phyloP scores from a whole-genome alignment of 345 rosid species.

The Melaleuca quinquenervia region DNA sequence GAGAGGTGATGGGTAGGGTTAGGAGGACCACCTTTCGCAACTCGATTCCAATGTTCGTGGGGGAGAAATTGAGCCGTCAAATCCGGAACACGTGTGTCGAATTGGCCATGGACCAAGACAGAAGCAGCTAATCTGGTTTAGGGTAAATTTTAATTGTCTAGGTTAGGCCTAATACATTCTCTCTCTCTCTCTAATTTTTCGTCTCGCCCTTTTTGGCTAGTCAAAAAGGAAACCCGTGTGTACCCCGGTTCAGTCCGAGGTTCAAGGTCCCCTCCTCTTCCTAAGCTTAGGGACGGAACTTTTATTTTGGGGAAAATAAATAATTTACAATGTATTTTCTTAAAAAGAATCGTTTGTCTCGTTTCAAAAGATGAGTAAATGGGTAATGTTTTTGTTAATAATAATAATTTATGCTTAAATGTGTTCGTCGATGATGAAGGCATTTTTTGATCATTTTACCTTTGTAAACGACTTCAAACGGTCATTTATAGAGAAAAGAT shows the following conservation, averaged over 20 bases:
- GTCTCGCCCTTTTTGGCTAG: background rate
- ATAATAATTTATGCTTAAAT: background rate
- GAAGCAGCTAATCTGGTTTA: background rate
- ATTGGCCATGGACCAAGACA: background rate
- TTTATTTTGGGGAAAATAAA: background rate
- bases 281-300: accelerated
- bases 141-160: background rate
- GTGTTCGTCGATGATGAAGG: background rate
- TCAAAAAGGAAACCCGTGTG: background rate
- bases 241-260: background rate
- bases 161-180: background rate
- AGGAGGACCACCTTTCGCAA: background rate
- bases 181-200: background rate
- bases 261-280: background rate
- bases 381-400: background rate
- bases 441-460: accelerated
- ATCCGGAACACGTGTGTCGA: too few species aligned
- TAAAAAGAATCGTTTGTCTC: background rate
- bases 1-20: background rate
- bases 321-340: background rate
- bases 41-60: background rate
- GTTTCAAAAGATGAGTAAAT: background rate
- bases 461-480: background rate
- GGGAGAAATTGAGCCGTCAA: background rate
- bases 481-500: background rate